These are phyloP conservation scores for Chrysopogon serrulatus DNA, from an alignment of 176 grass and related monocot species.

Conservation along the genomic window DNA sequence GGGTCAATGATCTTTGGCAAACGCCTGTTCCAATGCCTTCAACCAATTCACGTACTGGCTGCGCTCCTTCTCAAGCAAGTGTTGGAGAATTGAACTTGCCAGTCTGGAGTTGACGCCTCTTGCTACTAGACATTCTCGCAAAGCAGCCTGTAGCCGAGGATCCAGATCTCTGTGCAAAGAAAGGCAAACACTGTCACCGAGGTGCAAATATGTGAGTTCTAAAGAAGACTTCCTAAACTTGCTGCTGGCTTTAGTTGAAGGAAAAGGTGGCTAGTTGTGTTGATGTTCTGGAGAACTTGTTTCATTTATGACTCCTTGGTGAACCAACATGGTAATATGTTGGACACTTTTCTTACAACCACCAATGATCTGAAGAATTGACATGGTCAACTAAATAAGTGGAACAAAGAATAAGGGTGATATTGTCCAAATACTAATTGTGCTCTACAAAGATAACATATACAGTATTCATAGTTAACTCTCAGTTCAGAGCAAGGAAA, in stretches of 20 bases:
- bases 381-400: background rate
- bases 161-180: slow-evolving; percentile 51
- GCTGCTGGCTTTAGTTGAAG: background rate
- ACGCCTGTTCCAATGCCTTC: slow-evolving; percentile 28
- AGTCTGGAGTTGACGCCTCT: slow-evolving; percentile 55
- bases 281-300: background rate
- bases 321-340: background rate
- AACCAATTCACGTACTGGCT: slow-evolving; percentile 63
- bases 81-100: slow-evolving; percentile 32
- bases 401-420: background rate
- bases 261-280: background rate
- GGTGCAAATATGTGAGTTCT: background rate
- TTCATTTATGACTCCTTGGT: background rate
- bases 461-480: background rate
- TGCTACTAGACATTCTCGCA: slow-evolving; percentile 45
- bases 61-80: slow-evolving; percentile 60
- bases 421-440: background rate
- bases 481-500: background rate
- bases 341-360: background rate
- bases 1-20: slow-evolving; percentile 25
- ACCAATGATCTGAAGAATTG: background rate
- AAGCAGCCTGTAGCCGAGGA: slow-evolving; percentile 37
- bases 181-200: background rate
- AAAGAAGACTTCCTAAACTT: background rate
- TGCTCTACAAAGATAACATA: background rate